Base-by-base conservation (phyloP, 2,329 filamentous ascomycete genomes). In the Colletotrichum limetticola region DNA sequence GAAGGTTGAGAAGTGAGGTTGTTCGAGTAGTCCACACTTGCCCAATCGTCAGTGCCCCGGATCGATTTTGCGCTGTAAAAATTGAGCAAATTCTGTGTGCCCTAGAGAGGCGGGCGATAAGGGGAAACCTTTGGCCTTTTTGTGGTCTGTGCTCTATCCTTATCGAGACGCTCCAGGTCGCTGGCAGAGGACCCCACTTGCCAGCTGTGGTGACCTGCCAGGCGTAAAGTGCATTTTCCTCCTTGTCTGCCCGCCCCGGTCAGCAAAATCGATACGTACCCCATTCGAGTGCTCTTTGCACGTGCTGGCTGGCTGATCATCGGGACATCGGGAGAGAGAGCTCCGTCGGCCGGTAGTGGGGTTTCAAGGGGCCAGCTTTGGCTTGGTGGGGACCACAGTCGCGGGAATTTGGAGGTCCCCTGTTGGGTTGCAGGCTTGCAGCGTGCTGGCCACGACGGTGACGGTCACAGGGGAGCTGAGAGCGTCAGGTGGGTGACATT, bases 1-100 rank as follows among this genome's bases (percentile, higher is more conserved):
- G 66, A 72, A 53, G 61, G 42, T 63, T 63, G 46, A 65, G 62
- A 65, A 55, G 32, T 72, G 68, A 75, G 68, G 74, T 72, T 74
- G 68, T 74, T 71, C 55, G 24, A 60, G 22, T 56, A 66, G 63
- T 30, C 53, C 49, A 63, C 62, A 30, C 22, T 52, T 64, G 42
- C 42, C 67, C 24, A 53, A 46, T 66, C 66, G 42, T 52, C 53
- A 59, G 37, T 35, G 64, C 55, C 63, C 63, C 30, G 62, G 53
- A 28, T n/a, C 30, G 63, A 53, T 67, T 53, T 61, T 66, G 63
- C 30, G 12, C 46, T 46, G 28, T 28, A 22, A 35, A 56, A 69
- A 62, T 68, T 71, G 30, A 22, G 58, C n/a, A 26, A 66, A 57
- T 63, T 63, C 30, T 62, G 66, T 67, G 64, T 59, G 64, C 55